Base-by-base conservation (phyloP, 495 filamentous ascomycete genomes). In the Neurospora sp. region DNA sequence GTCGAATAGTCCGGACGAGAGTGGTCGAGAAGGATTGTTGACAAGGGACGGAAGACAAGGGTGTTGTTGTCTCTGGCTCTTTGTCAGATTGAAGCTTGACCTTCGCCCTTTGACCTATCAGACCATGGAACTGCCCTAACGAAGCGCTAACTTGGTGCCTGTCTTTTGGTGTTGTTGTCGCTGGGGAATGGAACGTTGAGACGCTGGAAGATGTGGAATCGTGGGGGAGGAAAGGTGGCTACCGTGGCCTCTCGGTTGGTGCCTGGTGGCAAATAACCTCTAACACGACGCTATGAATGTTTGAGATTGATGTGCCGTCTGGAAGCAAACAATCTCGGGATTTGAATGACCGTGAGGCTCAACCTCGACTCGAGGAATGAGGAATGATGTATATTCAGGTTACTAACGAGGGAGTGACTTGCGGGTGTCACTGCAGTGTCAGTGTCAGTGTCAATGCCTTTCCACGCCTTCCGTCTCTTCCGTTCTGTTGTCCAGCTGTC, bases 211-310 rank as follows among this genome's bases (percentile, higher is more conserved):
- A 18, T 16, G 54, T 31, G 27, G 14, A 31, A 62, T 62, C 54
- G 54, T 62, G 54, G 54, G 12, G 54, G 54, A 62, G 27, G 6
- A 16, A 35, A 31, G 6, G 44, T 35, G 31, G 72, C 69, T 71
- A 73, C 72, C 69, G 73, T 74, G 73, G 73, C 73, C 73, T 74
- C 66, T 74, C 27, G 69, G 54, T 62, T 62, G 12, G 48, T 7
- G 48, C 20, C 48, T 16, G 23, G 54, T 66, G 54, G 54, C 54
- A 16, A 66, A 35, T 66, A 4, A 66, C 31, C 54, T 66, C 54
- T 66, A 66, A 35, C 54, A 66, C 54, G 27, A 66, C 27, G 27
- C 54, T 31, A 54, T 12, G 12, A 31, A 62, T 62, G 54, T 31
- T 31, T 31, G 54, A 31, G 23, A 31, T 31, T 18, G 54, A 35